A percentile compares a stretch with the other conserved stretches of the same genome.
Conservation (phyloP, 805 yeast species). For the Maudiozyma saulgeensis region DNA sequence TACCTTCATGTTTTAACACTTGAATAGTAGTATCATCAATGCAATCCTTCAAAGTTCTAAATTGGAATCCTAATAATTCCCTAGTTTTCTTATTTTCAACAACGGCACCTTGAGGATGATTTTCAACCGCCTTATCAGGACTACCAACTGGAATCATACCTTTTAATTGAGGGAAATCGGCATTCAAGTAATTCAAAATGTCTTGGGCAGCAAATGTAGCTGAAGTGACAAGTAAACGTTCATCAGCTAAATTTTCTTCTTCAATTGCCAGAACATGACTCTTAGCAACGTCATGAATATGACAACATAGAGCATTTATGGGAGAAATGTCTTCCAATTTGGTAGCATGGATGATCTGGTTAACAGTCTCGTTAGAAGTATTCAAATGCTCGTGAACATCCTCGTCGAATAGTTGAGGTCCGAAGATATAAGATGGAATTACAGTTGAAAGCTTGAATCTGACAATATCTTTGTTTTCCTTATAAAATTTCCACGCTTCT, state of each 20-base stretch:
- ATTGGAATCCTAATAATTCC: background rate
- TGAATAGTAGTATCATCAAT: slow-evolving; percentile 16
- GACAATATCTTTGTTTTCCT: slow-evolving; percentile 30
- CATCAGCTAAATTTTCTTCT: slow-evolving; percentile 25
- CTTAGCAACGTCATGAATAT: slow-evolving; percentile 52
- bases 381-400: slow-evolving; percentile 29
- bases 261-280: slow-evolving; percentile 45
- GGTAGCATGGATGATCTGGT: slow-evolving; percentile 17
- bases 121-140: slow-evolving; percentile 17
- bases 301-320: slow-evolving; percentile 25
- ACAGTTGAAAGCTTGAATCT: slow-evolving; percentile 33
- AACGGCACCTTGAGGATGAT: background rate
- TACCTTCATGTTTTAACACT: slow-evolving; percentile 12
- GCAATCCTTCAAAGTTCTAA: slow-evolving; percentile 9
- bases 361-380: slow-evolving; percentile 28
- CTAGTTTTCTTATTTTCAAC: background rate
- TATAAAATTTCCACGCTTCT: slow-evolving; percentile 45
- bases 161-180: slow-evolving; percentile 34
- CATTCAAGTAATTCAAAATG: slow-evolving; percentile 24
- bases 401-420: slow-evolving; percentile 40
- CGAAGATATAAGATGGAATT: slow-evolving; percentile 38
- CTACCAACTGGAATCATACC: slow-evolving; percentile 36
- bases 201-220: slow-evolving; percentile 20
- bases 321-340: background rate
- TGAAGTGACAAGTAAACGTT: slow-evolving; percentile 26